Evolutionary conservation across 2,329 filamentous ascomycete genomes (phyloP).

Genomic region (Verticillium klebahnii): DNA sequence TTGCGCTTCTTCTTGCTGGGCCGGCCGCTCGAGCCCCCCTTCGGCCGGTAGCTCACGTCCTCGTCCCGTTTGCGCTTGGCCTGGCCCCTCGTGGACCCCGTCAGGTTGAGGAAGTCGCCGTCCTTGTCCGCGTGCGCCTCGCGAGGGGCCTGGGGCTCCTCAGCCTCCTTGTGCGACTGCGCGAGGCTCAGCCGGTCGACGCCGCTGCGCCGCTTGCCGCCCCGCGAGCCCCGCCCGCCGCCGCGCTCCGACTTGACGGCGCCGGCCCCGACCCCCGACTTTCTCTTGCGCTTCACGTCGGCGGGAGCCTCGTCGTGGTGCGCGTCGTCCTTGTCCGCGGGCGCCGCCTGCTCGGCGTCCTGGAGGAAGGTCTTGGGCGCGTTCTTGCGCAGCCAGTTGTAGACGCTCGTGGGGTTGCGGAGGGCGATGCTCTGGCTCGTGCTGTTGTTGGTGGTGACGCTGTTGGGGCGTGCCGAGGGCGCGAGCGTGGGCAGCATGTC

Average conservation of each 20-base stretch:
- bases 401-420: constrained; percentile 82
- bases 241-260: constrained; percentile 29
- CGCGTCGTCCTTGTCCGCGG: constrained; percentile 31
- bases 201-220: constrained; percentile 32
- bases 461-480: constrained; percentile 35
- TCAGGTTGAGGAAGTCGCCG: constrained; percentile 18
- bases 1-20: constrained; percentile 56
- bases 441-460: constrained; percentile 28
- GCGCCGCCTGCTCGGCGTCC: constrained; percentile 52
- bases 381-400: constrained; percentile 89
- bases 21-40: constrained; percentile 44
- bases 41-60: constrained; percentile 55
- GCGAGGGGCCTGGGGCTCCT: background rate
- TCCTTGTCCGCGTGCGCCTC: constrained; percentile 37
- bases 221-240: constrained; percentile 22
- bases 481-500: constrained; percentile 45
- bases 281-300: constrained; percentile 16
- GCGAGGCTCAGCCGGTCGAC: constrained; percentile 21
- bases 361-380: constrained; percentile 82
- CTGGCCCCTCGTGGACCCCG: constrained; percentile 24
- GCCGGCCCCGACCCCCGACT: constrained; percentile 17
- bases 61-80: constrained; percentile 54
- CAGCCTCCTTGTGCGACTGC: background rate
- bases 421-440: constrained; percentile 31
- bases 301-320: constrained; percentile 25